Base-by-base conservation (phyloP, 31 red algal species). In the Endocladia muricata region DNA sequence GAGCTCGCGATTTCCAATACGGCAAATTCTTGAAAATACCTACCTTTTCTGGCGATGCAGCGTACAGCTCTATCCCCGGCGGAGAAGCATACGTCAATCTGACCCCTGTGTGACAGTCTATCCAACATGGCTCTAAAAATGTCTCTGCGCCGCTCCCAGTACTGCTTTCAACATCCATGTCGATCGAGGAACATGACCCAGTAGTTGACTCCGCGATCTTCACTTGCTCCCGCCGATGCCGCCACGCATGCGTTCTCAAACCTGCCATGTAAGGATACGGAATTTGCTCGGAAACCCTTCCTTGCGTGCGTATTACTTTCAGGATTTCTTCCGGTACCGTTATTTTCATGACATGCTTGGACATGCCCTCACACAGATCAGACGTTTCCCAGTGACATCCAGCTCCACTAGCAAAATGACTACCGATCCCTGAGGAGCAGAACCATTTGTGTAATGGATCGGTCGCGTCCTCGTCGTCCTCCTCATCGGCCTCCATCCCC, bases 111-210 rank as follows among this genome's bases (percentile, higher is more conserved):
- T 74, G 68, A 51, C 79, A 83, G 13, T 83, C 79, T 29, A 83
- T 83, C 79, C 79, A 83, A 30, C 48, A 56, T 40, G 52, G 67
- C 39, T 83, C 79, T 29, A 6, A 52, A 60, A 73, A 83, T 3
- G 21, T 72, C 56, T 83, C 55, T 54, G 51, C 65, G 42, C 68
- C 79, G 15, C 59, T 68, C 22, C 68, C 21, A 23, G 19, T 21
- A n/a, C n/a, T n/a, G 30, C 47, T 48, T n/a, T 81, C 77, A 15
- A 81, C 61, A 17, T 52, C 56, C 51, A 60, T 31, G 32, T 29
- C 79, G 4, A 55, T 55, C 33, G 55, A 73, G 25, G 55, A 44
- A 40, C 31, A 15, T n/a, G 34, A 55, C 28, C 17, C 47, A 4
- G 37, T 9, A 11, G 64, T 69, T 61, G 17, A 28, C 64, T 15